phyloP scores from a whole-genome alignment of 352 stramenopile genomes.

The Pythium aristosporum region DNA sequence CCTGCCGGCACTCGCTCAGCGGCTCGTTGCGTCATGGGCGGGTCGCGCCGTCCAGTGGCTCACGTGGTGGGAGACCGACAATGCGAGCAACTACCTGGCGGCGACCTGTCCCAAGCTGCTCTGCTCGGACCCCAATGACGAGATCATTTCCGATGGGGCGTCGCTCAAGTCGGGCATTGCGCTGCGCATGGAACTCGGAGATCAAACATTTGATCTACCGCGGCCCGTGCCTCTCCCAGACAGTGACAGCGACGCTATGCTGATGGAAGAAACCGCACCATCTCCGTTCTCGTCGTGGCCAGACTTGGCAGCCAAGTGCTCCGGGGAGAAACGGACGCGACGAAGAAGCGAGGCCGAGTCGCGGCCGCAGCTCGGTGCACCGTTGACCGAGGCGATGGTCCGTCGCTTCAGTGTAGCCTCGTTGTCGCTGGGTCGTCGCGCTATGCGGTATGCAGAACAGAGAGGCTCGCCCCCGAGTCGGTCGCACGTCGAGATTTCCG shows the following conservation, averaged over 20 bases:
- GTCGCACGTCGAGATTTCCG: conserved; percentile 27
- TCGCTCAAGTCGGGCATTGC: conserved; percentile 84
- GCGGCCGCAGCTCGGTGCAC: conserved; percentile 48
- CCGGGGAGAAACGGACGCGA: conserved; percentile 16
- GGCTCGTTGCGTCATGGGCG: conserved; percentile 76
- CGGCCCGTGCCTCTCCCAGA: conserved; percentile 15
- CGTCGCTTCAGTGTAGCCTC: conserved; percentile 65
- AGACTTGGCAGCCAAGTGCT: conserved; percentile 10
- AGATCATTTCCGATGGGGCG: conserved; percentile 81
- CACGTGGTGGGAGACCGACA: conserved; percentile 84
- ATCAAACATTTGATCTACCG: conserved; percentile 24
- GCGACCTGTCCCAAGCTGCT: conserved; percentile 78
- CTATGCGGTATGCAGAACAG: conserved; percentile 46
- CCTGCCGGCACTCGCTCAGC: conserved; percentile 72
- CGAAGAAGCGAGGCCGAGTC: conserved; percentile 59
- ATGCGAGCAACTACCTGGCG: conserved; percentile 68
- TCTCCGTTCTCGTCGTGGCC: neutral
- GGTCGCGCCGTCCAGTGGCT: conserved; percentile 57
- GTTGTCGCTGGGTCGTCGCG: conserved; percentile 58
- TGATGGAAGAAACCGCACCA: neutral
- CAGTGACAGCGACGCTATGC: neutral
- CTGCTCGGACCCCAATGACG: conserved; percentile 78
- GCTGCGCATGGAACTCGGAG: conserved; percentile 58
- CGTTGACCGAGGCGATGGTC: conserved; percentile 59
- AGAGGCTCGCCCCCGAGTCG: conserved; percentile 9